A percentile compares a stretch with the other conserved stretches of the same genome.
These are phyloP conservation scores for Pseudevernia furfuracea DNA, from an alignment of 495 filamentous ascomycete species.

Conservation along the genomic window DNA sequence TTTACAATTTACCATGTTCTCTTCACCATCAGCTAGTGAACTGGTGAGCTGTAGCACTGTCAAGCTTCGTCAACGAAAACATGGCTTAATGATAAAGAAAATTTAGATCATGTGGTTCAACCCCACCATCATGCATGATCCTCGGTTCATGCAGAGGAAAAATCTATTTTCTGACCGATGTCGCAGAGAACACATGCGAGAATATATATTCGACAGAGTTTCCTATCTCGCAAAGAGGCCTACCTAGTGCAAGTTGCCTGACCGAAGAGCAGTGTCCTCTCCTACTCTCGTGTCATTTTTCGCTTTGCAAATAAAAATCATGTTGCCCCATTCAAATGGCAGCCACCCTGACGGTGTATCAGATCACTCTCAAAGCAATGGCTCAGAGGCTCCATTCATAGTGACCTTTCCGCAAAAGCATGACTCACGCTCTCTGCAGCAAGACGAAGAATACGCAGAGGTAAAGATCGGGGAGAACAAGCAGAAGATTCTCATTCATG, in stretches of 20 bases:
- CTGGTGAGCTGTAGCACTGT: no score
- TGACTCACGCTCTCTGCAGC: neutral
- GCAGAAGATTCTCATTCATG: neutral
- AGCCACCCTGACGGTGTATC: neutral
- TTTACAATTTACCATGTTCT: no score
- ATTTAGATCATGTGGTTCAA: no score
- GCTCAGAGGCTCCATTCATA: neutral
- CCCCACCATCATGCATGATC: no score
- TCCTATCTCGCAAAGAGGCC: neutral
- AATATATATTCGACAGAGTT: no score
- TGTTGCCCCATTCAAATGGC: neutral
- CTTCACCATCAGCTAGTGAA: no score
- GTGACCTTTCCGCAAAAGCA: neutral
- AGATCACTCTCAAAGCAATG: neutral
- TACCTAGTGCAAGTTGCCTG: neutral
- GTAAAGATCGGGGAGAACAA: neutral
- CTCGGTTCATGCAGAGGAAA: no score
- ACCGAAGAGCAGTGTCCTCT: neutral
- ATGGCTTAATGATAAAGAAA: no score
- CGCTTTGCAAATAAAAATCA: neutral
- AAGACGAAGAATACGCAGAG: conserved; percentile 1
- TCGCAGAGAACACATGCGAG: no score
- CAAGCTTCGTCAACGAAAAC: no score
- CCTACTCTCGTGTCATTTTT: neutral
- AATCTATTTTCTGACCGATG: no score